These are phyloP conservation scores for Xylariaceae sp. DNA, from an alignment of 2,329 filamentous ascomycete species.

Conservation along the genomic window DNA sequence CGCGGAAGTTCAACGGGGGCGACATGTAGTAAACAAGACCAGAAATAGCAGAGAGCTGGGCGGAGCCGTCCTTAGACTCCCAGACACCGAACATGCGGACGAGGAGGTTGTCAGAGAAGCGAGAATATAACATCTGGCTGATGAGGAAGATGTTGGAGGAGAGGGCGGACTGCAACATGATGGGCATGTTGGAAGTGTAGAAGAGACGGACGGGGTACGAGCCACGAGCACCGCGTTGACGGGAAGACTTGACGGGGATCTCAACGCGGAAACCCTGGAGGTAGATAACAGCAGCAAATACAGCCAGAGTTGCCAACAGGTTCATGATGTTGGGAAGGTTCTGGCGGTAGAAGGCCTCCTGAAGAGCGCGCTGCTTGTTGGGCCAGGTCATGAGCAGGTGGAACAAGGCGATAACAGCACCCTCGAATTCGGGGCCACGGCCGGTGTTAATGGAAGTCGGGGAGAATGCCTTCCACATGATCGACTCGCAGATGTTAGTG, in stretches of 20 bases:
- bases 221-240: constrained; percentile 96
- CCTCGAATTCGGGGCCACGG: constrained; percentile 97
- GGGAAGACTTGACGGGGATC: constrained; percentile 98
- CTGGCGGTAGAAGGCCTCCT: constrained; percentile 98
- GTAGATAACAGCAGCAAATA: constrained; percentile 98
- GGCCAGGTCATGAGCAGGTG: constrained; percentile 97
- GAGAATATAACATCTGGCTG: constrained; percentile 98
- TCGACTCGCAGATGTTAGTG: constrained; percentile 99
- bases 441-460: constrained; percentile 99
- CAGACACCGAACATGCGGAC: constrained; percentile 96
- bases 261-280: constrained; percentile 99
- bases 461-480: constrained; percentile 99
- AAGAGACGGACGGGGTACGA: constrained; percentile 98
- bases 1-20: constrained; percentile 93
- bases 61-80: constrained; percentile 94
- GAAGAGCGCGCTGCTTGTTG: constrained; percentile 97
- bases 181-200: constrained; percentile 99
- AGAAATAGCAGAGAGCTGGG: constrained; percentile 88
- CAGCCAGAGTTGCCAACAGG: constrained; percentile 82
- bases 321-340: constrained; percentile 99
- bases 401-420: constrained; percentile 95
- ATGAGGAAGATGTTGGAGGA: constrained; percentile 99
- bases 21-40: constrained; percentile 99
- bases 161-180: constrained; percentile 98
- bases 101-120: constrained; percentile 97